These are phyloP conservation scores for Erodium texanum DNA, from an alignment of 441 rosid genomes.

Conservation along the genomic window DNA sequence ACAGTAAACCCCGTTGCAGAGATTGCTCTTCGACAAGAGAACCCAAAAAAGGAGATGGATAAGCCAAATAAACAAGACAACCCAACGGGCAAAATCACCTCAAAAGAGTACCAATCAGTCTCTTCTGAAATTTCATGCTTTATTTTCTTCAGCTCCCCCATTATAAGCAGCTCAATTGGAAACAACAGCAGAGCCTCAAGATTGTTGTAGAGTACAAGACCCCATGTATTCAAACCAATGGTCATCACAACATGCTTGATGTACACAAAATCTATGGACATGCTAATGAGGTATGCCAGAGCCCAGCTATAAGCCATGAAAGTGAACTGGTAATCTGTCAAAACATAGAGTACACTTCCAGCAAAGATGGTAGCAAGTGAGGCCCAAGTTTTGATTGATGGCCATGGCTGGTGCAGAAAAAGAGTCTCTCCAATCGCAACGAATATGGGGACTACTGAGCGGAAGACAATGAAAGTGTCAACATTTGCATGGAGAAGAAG, in stretches of 20 bases:
- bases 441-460: conserved; percentile 80
- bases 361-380: conserved; percentile 72
- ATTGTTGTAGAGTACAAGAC: conserved; percentile 87
- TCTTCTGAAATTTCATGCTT: conserved; percentile 62
- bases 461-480: conserved; percentile 89
- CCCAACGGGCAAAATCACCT: conserved; percentile 65
- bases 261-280: conserved; percentile 90
- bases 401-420: conserved; percentile 84
- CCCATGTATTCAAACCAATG: conserved; percentile 82
- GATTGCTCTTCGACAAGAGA: conserved; percentile 83
- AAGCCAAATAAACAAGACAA: conserved; percentile 73
- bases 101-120: conserved; percentile 61
- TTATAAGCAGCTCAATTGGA: conserved; percentile 80
- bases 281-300: conserved; percentile 69
- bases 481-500: conserved; percentile 93
- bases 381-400: conserved; percentile 61
- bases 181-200: conserved; percentile 85
- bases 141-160: conserved; percentile 90
- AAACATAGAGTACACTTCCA: conserved; percentile 74
- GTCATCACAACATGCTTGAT: conserved; percentile 98
- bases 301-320: conserved; percentile 89
- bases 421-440: conserved; percentile 91
- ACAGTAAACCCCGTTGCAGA: conserved; percentile 96
- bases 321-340: conserved; percentile 83
- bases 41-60: conserved; percentile 89